Evolutionary conservation across 2,329 filamentous ascomycete species (phyloP).

Genomic region (Nemania sp.): DNA sequence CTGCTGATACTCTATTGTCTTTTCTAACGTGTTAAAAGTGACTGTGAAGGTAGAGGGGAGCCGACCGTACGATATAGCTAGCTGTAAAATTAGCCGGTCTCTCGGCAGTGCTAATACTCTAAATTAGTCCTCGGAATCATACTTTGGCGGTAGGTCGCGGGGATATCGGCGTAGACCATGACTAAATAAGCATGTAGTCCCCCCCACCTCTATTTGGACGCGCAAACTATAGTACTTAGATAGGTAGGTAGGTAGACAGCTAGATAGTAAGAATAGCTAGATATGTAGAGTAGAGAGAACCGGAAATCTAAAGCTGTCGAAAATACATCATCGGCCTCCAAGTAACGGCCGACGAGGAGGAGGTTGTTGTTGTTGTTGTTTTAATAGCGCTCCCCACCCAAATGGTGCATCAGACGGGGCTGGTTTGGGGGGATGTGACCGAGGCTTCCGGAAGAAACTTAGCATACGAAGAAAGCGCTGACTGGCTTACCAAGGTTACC

Average conservation of each 20-base stretch:
- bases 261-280: too few relatives aligned
- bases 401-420: slow-evolving; percentile 11
- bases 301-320: not conserved
- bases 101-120: slow-evolving; percentile 3
- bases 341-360: not conserved
- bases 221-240: too few relatives aligned
- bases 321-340: not conserved
- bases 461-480: slow-evolving; percentile 9
- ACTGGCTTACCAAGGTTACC: slow-evolving; percentile 2
- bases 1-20: not conserved
- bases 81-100: slow-evolving; percentile 8
- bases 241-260: too few relatives aligned
- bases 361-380: slow-evolving; percentile 10
- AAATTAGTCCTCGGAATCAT: not conserved
- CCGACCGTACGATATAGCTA: not conserved
- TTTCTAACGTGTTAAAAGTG: not conserved
- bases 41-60: not conserved
- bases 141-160: not conserved
- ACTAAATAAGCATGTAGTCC: too few relatives aligned
- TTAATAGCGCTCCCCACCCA: slow-evolving; percentile 6
- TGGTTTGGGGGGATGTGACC: slow-evolving; percentile 12
- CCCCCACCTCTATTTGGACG: not conserved
- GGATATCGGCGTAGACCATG: not conserved
- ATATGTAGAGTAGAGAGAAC: too few relatives aligned
- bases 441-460: slow-evolving; percentile 25